Conservation (phyloP, 345 rosid species). For the Populus euphratica region DNA sequence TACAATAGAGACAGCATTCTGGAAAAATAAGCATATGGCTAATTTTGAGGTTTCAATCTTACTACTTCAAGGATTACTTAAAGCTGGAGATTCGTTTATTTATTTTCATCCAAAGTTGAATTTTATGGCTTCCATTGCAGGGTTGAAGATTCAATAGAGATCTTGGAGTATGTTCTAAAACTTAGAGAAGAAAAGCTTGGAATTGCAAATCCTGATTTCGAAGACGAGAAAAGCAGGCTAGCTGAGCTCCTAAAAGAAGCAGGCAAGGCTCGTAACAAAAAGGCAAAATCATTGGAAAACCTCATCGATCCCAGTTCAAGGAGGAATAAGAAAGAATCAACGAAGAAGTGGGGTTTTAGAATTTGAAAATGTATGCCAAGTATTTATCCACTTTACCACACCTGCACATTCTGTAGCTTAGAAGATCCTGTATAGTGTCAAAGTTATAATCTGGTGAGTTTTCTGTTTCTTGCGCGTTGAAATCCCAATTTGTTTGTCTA, state of each 20-base stretch:
- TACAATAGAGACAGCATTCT: background rate
- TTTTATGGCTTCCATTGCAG: constrained; percentile 33
- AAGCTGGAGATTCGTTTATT: constrained; percentile 1
- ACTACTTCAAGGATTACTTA: background rate
- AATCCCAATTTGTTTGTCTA: constrained; percentile 17
- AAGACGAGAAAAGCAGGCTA: constrained; percentile 87
- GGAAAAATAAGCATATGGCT: background rate
- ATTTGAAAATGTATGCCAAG: constrained; percentile 32
- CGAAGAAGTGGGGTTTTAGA: constrained; percentile 94
- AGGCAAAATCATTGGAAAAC: constrained; percentile 88
- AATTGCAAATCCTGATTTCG: constrained; percentile 93
- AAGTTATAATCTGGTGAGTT: constrained; percentile 33
- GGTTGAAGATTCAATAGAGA: constrained; percentile 96
- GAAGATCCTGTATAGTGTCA: constrained; percentile 52
- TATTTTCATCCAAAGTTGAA: background rate
- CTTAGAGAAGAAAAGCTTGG: constrained; percentile 97
- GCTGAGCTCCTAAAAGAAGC: constrained; percentile 97
- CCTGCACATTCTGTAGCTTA: constrained; percentile 47
- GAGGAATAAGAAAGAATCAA: constrained; percentile 67
- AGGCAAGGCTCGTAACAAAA: constrained; percentile 76
- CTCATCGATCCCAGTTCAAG: constrained; percentile 81
- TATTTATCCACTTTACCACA: constrained; percentile 19
- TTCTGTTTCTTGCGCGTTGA: constrained; percentile 15
- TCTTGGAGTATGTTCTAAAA: constrained; percentile 81
- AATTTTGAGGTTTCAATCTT: background rate